phyloP scores from a whole-genome alignment of 2,329 filamentous ascomycete genomes.

The Aspergillus niger region DNA sequence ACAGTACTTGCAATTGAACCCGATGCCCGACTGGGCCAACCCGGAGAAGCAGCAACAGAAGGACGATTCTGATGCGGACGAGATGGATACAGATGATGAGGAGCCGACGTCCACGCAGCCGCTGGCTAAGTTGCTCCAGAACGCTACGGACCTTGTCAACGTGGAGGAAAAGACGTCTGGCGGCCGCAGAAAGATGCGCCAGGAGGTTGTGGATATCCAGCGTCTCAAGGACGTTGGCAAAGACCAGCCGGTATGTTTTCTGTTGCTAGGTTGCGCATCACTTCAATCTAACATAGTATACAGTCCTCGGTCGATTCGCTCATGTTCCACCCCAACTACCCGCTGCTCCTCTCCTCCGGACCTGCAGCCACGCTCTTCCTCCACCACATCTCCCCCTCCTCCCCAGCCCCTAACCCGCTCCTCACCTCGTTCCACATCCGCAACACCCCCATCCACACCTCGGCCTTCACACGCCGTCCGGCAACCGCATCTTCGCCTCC shows the following conservation, averaged over 20 bases:
- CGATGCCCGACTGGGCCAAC: slow-evolving; percentile 63
- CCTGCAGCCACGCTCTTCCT: slow-evolving; percentile 82
- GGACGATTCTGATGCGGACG: slow-evolving; percentile 51
- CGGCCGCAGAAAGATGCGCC: slow-evolving; percentile 72
- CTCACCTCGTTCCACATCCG: slow-evolving; percentile 87
- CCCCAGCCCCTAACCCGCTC: slow-evolving; percentile 79
- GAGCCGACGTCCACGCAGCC: slow-evolving; percentile 70
- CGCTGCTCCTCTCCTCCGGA: slow-evolving; percentile 86
- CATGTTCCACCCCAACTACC: slow-evolving; percentile 84
- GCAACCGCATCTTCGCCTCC: slow-evolving; percentile 82
- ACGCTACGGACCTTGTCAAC: slow-evolving; percentile 66
- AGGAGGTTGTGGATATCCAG: slow-evolving; percentile 88
- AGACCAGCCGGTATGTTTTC: slow-evolving; percentile 62
- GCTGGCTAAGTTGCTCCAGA: slow-evolving; percentile 76
- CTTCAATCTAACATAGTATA: background rate
- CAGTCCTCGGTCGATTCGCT: slow-evolving; percentile 76
- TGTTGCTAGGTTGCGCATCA: too few relatives aligned
- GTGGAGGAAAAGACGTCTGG: slow-evolving; percentile 48
- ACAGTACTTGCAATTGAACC: slow-evolving; percentile 68
- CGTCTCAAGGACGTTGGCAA: slow-evolving; percentile 82
- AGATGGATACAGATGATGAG: slow-evolving; percentile 60
- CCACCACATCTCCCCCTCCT: slow-evolving; percentile 80
- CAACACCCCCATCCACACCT: slow-evolving; percentile 78
- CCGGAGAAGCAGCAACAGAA: slow-evolving; percentile 41
- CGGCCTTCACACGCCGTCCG: slow-evolving; percentile 74